Evolutionary conservation across 2,329 filamentous ascomycete genomes (phyloP), one percentile per base, ranked within the genome.

Genomic region (Exophiala spinifera): DNA sequence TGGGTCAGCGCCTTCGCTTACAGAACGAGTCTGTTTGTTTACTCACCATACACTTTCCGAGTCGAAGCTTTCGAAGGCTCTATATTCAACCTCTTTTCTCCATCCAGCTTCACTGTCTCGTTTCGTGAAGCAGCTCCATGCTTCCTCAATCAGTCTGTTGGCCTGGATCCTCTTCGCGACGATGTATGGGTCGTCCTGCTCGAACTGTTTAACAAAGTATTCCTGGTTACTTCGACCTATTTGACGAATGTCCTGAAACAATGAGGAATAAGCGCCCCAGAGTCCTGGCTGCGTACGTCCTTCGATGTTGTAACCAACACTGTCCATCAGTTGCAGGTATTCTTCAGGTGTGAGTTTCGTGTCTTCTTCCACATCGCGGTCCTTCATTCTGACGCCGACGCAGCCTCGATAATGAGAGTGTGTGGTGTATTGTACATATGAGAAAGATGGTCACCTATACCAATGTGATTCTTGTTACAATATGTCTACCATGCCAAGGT

Each of bases 21-120:
- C 4, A 13, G 34, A 37, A 17, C 13, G 34, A 37, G 11, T 17
- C 13, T 4, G 5, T 4, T 6, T 6, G 11, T 4, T 8, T 4
- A 17, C 34, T 37, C 31, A 53, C 50, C 50, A 53, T 3, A 47
- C 31, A n/a, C 47, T 25, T 53, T 53, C 50, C 6, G 43, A 47
- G 25, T 34, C 23, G 20, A 53, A 47, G n/a, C 34, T n/a, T 20
- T 25, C 20, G 14, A 53, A 53, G 7, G 21, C 44, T 17, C 25
- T 39, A 34, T 15, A n/a, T 21, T 53, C 50, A 39, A 25, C 34
- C 28, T 48, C 19, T 15, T 47, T 33, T 28, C 43, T 47, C 50
- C 50, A 53, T 20, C 20, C 50, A 11, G 19, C 10, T 25, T 53
- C 50, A 44, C 15, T 40, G 10, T 47, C 25, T 1, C 21, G 8